Percentiles rank a stretch among this genome's conserved stretches.
phyloP scores from a whole-genome alignment of 129 eudicot species.

The Lactuca sativa region DNA sequence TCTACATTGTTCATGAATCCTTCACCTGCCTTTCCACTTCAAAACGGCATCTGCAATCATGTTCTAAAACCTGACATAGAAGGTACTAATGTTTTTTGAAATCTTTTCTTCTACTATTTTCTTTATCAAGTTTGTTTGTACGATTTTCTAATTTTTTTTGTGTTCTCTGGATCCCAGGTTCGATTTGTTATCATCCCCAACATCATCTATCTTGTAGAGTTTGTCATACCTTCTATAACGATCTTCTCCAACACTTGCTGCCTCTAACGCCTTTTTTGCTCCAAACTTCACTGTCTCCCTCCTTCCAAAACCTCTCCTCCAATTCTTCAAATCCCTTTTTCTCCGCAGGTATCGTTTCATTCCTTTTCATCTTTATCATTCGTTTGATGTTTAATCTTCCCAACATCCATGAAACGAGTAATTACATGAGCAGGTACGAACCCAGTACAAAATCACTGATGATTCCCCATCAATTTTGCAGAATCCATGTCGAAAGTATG shows the following conservation, averaged over 20 bases:
- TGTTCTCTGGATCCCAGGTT: too few species aligned
- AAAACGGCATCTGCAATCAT: too few species aligned
- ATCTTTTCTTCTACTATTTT: too few species aligned
- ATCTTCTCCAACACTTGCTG: slow-evolving; percentile 36
- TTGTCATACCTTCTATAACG: too few species aligned
- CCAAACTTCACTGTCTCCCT: neutral
- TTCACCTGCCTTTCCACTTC: too few species aligned
- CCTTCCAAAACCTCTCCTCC: slow-evolving; percentile 27
- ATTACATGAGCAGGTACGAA: slow-evolving; percentile 25
- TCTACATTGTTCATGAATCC: too few species aligned
- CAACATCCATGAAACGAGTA: neutral
- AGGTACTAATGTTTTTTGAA: too few species aligned
- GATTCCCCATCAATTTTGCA: slow-evolving; percentile 30
- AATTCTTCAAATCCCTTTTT: slow-evolving; percentile 16
- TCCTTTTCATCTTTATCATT: neutral
- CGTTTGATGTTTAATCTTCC: slow-evolving; percentile 3
- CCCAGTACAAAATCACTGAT: slow-evolving; percentile 17
- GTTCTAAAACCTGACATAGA: too few species aligned
- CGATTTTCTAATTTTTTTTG: too few species aligned
- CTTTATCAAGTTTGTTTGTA: too few species aligned
- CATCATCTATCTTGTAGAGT: too few species aligned
- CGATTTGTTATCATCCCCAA: too few species aligned
- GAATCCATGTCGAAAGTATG: slow-evolving; percentile 59
- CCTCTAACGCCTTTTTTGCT: slow-evolving; percentile 40
- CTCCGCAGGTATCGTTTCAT: slow-evolving; percentile 13